Base-by-base conservation (phyloP, 441 rosid genomes). In the Manihot esculenta region DNA sequence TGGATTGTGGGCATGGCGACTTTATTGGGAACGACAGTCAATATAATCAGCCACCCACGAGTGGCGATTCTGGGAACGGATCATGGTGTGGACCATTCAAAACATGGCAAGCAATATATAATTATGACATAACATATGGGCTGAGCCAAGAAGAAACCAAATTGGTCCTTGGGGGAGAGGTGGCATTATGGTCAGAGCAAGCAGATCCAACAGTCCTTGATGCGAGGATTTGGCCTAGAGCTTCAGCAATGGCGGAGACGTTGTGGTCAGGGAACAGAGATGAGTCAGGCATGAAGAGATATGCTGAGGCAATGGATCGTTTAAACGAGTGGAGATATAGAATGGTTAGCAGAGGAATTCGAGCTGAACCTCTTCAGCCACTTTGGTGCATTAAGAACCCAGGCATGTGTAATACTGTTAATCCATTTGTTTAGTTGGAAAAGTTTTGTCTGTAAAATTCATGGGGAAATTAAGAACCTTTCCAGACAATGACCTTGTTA, bases 161-260 rank as follows among this genome's bases (percentile, higher is more conserved):
- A 68, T 71, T 89, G 69, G 98, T 93, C 41, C 72, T 93, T 3
- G 97, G 98, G 41, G 98, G 95, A 38, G 98, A 93, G 70, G 93
- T 93, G 49, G 94, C 92, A 33, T 77, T 90, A 50, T 93, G 95
- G 98, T 93, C 98, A 35, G 98, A 90, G 77, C 98, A 90, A 80
- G 89, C 93, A 21, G 94, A 93, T 41, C 80, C 92, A 0, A 77
- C 81, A 0, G 95, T 89, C 60, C 48, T 93, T 65, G 98, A 93
- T 61, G 44, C 79, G 23, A 69, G 86, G 74, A 50, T 90, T 57
- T 93, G 98, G 97, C 98, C 98, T 0, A 85, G 97, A 69, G 68
- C 92, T 23, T 84, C 94, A 8, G 98, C 95, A 1, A 79, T 93
- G 77, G 97, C 95, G 0, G 98, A 93, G 85, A 72, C 90, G 2